Conservation (phyloP, 148 eudicot species). For the Rhododendron simsii region DNA sequence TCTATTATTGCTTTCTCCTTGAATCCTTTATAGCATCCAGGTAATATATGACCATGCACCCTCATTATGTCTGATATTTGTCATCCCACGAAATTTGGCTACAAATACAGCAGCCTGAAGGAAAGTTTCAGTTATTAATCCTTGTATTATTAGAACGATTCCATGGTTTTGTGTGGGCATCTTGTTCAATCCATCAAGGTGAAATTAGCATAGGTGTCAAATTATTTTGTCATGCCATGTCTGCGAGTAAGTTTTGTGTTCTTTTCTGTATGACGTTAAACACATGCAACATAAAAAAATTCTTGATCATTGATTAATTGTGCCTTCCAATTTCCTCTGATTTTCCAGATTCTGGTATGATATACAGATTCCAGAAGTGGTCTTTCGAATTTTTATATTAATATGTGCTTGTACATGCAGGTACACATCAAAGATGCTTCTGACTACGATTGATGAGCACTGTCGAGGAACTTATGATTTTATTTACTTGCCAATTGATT, state of each 20-base stretch:
- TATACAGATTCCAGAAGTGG: background rate
- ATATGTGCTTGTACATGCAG: slow-evolving; percentile 22
- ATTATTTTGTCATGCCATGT: background rate
- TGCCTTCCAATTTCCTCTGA: background rate
- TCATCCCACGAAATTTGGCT: background rate
- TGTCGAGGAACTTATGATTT: slow-evolving; percentile 72
- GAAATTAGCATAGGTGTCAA: background rate
- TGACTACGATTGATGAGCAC: slow-evolving; percentile 64
- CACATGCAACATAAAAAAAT: background rate
- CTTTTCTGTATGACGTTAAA: background rate
- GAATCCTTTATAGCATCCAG: background rate
- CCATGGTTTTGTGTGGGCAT: background rate
- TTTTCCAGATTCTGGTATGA: background rate
- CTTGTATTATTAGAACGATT: background rate
- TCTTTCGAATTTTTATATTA: background rate
- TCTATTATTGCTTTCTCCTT: background rate
- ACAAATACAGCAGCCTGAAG: background rate
- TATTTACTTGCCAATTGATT: slow-evolving; percentile 71
- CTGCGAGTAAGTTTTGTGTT: background rate
- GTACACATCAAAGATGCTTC: slow-evolving; percentile 78
- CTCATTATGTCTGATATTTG: background rate
- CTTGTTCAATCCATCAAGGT: background rate
- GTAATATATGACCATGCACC: background rate
- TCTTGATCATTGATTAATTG: slow-evolving; percentile 6
- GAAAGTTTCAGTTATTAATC: background rate